Evolutionary conservation across 495 filamentous ascomycete species (phyloP).

Genomic region (Penicillium canescens): DNA sequence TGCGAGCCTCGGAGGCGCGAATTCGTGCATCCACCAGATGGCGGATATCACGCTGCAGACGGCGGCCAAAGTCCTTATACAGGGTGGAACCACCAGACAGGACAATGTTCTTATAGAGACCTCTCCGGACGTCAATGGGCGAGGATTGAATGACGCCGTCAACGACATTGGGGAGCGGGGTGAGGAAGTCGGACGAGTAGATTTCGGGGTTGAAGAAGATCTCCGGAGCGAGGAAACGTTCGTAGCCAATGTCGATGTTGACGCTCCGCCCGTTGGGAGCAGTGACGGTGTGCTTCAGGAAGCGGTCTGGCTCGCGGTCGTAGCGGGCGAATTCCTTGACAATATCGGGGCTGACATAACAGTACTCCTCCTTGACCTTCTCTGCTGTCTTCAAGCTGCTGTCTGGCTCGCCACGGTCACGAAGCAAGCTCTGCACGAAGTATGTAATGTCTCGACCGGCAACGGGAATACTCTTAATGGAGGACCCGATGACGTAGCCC

Average conservation of each 20-base stretch:
- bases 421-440: constrained; percentile 93
- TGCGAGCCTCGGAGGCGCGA: constrained; percentile 84
- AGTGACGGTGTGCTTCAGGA: constrained; percentile 83
- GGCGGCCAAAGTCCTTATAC: constrained; percentile 95
- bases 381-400: constrained; percentile 96
- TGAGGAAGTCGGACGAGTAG: constrained; percentile 97
- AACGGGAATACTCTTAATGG: constrained; percentile 98
- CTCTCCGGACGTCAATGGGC: constrained; percentile 94
- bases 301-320: constrained; percentile 86
- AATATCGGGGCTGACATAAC: constrained; percentile 97
- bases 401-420: constrained; percentile 95
- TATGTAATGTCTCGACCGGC: constrained; percentile 97
- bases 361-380: constrained; percentile 96
- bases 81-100: constrained; percentile 94
- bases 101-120: constrained; percentile 99
- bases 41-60: constrained; percentile 94
- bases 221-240: constrained; percentile 95
- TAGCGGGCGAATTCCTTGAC: constrained; percentile 95
- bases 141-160: constrained; percentile 96
- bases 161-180: constrained; percentile 88
- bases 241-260: constrained; percentile 91
- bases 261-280: constrained; percentile 85
- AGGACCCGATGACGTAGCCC: constrained; percentile 97
- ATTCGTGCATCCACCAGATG: constrained; percentile 92
- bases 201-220: constrained; percentile 99